phyloP scores from a whole-genome alignment of 495 filamentous ascomycete genomes.

The Pseudomonodictys pantanalensis region DNA sequence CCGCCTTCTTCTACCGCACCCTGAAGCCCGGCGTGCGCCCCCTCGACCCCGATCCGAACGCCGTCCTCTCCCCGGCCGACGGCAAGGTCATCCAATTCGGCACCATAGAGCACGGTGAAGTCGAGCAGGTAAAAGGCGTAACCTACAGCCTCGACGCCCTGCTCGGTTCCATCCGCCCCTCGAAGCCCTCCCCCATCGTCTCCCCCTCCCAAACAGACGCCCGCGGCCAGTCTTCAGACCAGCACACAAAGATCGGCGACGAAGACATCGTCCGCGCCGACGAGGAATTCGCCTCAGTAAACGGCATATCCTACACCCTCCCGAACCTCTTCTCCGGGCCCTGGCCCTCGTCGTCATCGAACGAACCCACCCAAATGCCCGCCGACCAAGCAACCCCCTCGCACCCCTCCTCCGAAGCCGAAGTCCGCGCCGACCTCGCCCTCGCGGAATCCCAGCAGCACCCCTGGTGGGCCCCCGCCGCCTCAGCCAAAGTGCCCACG shows the following conservation, averaged over 20 bases:
- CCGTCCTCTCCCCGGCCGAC: slow-evolving; percentile 83
- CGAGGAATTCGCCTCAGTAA: slow-evolving; percentile 91
- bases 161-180: slow-evolving; percentile 62
- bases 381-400: slow-evolving; percentile 65
- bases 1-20: slow-evolving; percentile 94
- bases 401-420: slow-evolving; percentile 65
- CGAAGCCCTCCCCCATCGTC: slow-evolving; percentile 26
- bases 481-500: slow-evolving; percentile 54
- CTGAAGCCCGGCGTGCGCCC: slow-evolving; percentile 89
- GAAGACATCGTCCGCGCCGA: slow-evolving; percentile 70
- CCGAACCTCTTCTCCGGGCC: slow-evolving; percentile 83
- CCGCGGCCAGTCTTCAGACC: slow-evolving; percentile 8
- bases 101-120: slow-evolving; percentile 82
- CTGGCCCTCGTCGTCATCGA: slow-evolving; percentile 36
- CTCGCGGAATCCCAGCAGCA: slow-evolving; percentile 56
- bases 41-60: slow-evolving; percentile 72
- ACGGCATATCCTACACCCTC: slow-evolving; percentile 94
- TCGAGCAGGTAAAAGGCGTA: slow-evolving; percentile 99
- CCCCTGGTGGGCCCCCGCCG: slow-evolving; percentile 72
- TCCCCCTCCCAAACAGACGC: slow-evolving; percentile 35
- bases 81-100: slow-evolving; percentile 90
- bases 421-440: slow-evolving; percentile 81
- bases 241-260: slow-evolving; percentile 39
- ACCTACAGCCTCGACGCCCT: slow-evolving; percentile 94
- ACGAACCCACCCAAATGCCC: slow-evolving; percentile 42